Base-by-base conservation (phyloP, 169 alveolate genomes). In the Cystoisospora suis region DNA sequence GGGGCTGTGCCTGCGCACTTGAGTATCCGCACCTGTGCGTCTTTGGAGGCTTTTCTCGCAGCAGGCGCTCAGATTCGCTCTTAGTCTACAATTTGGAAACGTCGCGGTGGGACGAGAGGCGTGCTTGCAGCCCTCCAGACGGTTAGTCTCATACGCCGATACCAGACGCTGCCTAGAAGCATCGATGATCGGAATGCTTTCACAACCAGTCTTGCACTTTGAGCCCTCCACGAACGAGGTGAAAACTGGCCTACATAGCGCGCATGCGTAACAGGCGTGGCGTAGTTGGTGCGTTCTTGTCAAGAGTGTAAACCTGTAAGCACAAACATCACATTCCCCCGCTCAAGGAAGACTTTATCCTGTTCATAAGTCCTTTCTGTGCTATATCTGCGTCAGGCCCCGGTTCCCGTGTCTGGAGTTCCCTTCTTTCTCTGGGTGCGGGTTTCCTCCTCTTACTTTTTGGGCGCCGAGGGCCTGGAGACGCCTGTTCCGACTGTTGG, bases 1-100 rank as follows among this genome's bases (percentile, higher is more conserved):
- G 88, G 88, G 46, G 75, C 38, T 44, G 69, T 17, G 88, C 75
- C 15, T 44, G 58, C 49, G 70, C 53, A 2, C 46, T 80, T 4
- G 70, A 23, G 32, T 44, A 32, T 17, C 75, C 75, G 6, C 38
- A 0, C 36, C 34, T 80, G 75, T 46, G 70, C 61, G 88, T 80
- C 32, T 80, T 45, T 36, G 88, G 88, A 20, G 88, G 88, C 38
- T 49, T 80, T 6, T 70, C 69, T 2, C 44, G 88, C 38, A 27
- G 49, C 47, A 72, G 42, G 53, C 49, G 83, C 23, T 4, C 56
- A 17, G 53, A 72, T 17, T 12, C 42, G 15, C 56, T 72, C 4
- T 40, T 72, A 38, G 53, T 40, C 58, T 72, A 72, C 83, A 40
- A 72, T 32, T 1, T 72, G 20, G 53, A 34, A 38, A 36, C 83